A percentile compares a stretch with the other conserved stretches of the same genome.
phyloP scores from a whole-genome alignment of 2,329 filamentous ascomycete genomes.

The Fusarium succisae region DNA sequence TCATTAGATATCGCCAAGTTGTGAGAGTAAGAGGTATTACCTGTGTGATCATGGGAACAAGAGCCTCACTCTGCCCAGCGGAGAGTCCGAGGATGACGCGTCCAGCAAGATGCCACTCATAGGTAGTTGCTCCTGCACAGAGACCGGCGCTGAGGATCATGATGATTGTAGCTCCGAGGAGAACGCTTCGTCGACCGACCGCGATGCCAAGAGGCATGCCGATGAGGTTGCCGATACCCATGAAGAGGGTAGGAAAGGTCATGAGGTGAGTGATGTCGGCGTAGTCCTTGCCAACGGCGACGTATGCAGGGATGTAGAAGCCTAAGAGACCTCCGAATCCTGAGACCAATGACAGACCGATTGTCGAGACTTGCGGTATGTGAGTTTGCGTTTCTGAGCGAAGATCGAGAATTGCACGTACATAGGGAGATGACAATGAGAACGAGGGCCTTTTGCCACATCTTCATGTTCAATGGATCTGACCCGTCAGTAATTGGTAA shows the following conservation, averaged over 20 bases:
- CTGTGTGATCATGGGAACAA: constrained; percentile 22
- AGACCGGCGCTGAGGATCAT: constrained; percentile 34
- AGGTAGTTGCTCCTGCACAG: constrained; percentile 28
- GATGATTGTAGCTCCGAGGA: constrained; percentile 29
- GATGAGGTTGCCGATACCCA: constrained; percentile 37
- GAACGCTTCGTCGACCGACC: constrained; percentile 33
- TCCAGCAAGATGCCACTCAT: constrained; percentile 34
- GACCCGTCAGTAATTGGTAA: neutral
- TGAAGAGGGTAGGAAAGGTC: constrained; percentile 18
- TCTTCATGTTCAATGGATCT: constrained; percentile 39
- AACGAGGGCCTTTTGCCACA: constrained; percentile 34
- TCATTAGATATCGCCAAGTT: neutral
- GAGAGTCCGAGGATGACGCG: constrained; percentile 29
- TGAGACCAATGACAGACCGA: constrained; percentile 8
- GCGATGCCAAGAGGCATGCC: constrained; percentile 37
- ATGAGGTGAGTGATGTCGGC: constrained; percentile 18
- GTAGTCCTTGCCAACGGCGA: constrained; percentile 9
- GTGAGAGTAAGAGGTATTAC: neutral
- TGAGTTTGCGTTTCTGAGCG: neutral
- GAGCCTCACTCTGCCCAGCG: constrained; percentile 33
- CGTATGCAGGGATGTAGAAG: constrained; percentile 13
- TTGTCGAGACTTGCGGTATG: constrained; percentile 1
- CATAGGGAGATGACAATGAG: constrained; percentile 33
- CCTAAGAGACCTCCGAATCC: constrained; percentile 15
- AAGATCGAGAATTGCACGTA: neutral